Base-by-base conservation (phyloP, 2,329 filamentous ascomycete species). In the Beauveria asiatica region DNA sequence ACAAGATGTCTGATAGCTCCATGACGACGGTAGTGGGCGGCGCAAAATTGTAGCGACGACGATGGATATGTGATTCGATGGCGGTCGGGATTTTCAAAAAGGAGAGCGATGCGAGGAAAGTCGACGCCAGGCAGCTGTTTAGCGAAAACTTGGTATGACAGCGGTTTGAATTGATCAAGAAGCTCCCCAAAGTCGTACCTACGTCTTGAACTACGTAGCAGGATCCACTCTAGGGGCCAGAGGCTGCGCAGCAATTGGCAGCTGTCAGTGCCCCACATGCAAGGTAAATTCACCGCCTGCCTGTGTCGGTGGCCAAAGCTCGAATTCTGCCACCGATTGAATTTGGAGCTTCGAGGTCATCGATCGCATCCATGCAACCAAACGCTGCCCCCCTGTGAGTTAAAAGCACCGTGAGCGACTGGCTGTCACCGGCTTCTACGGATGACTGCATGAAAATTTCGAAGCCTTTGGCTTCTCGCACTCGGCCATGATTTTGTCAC, bases 1-100 rank as follows among this genome's bases (percentile, higher is more conserved):
- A 93, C 89, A 93, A 92, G 72, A 85, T 85, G 76, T 93, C 89
- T 64, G 89, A 91, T 78, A 90, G 89, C 75, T 94, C 90, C 90
- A 94, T 93, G 65, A 71, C 78, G 73, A 63, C 52, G 46, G 62
- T 56, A 50, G 41, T 41, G 30, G 41, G 13, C n/a, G 23, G 57
- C 57, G 48, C 48, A 46, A 46, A 45, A 17, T 50, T 37, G 27
- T 45, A 37, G 45, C 33, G 37, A 37, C 7, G 39, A 49, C 19
- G n/a, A 23, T 57, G 30, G 9, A 37, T 25, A 16, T 5, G 13
- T 11, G n/a, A 33, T 23, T 3, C 57, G 16, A 58, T 58, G 33
- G 39, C 39, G 19, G 51, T 51, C 51, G 45, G n/a, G 21, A 16
- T 17, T 11, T 1, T n/a, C n/a, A 10, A 21, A 30, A 25, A 50